A percentile compares a stretch with the other conserved stretches of the same genome.
phyloP scores from a whole-genome alignment of 352 stramenopile genomes.

The Phytophthora citrophthora region DNA sequence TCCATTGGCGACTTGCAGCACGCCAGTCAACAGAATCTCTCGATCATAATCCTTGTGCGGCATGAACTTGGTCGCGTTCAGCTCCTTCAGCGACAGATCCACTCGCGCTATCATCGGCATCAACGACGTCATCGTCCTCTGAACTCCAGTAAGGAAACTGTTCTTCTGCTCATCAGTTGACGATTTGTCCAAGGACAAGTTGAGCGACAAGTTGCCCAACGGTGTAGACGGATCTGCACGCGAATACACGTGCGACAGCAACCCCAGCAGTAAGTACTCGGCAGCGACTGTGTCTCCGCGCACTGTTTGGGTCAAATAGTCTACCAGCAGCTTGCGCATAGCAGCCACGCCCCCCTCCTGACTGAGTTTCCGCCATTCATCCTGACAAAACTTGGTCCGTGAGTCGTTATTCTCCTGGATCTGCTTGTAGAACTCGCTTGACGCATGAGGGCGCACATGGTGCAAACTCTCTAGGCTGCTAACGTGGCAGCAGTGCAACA shows the following conservation, averaged over 20 bases:
- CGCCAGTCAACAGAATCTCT: conserved; percentile 55
- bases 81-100: conserved; percentile 63
- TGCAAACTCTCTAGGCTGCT: conserved; percentile 44
- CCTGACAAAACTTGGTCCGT: conserved; percentile 39
- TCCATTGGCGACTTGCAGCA: conserved; percentile 72
- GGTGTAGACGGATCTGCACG: conserved; percentile 66
- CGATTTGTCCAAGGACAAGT: conserved; percentile 49
- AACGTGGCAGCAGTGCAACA: conserved; percentile 74
- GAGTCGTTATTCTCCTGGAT: conserved; percentile 45
- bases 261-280: conserved; percentile 74
- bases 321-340: conserved; percentile 49
- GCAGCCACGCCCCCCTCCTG: conserved; percentile 19
- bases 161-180: conserved; percentile 24
- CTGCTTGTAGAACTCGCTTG: conserved; percentile 34
- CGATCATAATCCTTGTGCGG: conserved; percentile 83
- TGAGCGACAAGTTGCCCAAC: conserved; percentile 78
- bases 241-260: conserved; percentile 79
- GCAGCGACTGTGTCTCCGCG: conserved; percentile 57
- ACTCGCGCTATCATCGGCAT: conserved; percentile 63
- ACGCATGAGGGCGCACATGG: conserved; percentile 58
- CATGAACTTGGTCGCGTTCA: conserved; percentile 69
- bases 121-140: conserved; percentile 42
- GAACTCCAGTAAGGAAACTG: conserved; percentile 30
- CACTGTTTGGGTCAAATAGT: conserved; percentile 49
- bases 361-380: conserved; percentile 40